Evolutionary conservation across 2,329 filamentous ascomycete species (phyloP), one percentile per base, ranked within the genome.

Genomic region (Colletotrichum agaves): DNA sequence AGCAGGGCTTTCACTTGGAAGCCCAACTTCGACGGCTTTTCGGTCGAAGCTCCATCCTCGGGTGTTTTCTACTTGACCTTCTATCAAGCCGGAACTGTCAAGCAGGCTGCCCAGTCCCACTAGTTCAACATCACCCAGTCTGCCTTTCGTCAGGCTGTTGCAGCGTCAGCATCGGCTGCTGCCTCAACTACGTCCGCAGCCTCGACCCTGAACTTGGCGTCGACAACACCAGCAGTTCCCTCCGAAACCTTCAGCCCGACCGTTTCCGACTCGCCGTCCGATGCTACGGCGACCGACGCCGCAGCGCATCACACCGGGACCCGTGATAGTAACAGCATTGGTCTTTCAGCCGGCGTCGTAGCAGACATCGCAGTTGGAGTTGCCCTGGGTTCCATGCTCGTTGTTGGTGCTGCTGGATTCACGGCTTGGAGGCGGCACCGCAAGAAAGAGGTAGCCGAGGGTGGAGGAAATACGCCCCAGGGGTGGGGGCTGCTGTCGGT

Each of bases 81-180:
- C 12, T 58, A 47, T 23, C 55, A 33, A 6, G 55, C 41, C 6
- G 55, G 55, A 23, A 58, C 39, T 0, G 41, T 33, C 2, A 46
- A 44, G 12, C 55, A 58, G 55, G 55, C 55, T 15, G 55, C 55
- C 6, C 41, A 58, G 41, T 58, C 55, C 27, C 55, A 58, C 19
- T 58, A 58, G 17, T 47, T 58, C 27, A 58, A 58, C 8, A 58
- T 58, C 17, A 58, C 55, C 5, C 23, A 58, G 41, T 21, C 41
- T n/a, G 41, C 55, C n/a, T n/a, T n/a, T n/a, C n/a, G n/a, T n/a
- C n/a, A n/a, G 8, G 41, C 27, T 0, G 27, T 41, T 31, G 12
- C 23, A 17, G 27, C 50, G 11, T 53, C 49, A 4, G 27, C 49
- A 2, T 35, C 50, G 2, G 19, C 31, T 19, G 10, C 50, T 37